Conservation (phyloP, 441 rosid species). For the Mallotus repandus region DNA sequence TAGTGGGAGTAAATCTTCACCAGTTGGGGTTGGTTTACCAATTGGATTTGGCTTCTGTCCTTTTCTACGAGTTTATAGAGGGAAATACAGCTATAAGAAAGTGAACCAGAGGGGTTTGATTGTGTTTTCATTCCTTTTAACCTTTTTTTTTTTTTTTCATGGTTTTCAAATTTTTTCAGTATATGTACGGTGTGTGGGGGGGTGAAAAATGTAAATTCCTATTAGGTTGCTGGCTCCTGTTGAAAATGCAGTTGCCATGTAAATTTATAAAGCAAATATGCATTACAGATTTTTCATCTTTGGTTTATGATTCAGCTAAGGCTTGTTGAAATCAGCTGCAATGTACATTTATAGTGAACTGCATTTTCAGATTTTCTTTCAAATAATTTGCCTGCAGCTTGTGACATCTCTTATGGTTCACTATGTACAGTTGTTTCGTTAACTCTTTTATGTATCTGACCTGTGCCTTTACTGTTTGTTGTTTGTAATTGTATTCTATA, state of each 20-base stretch:
- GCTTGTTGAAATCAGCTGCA: conserved; percentile 7
- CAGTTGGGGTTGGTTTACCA: conserved; percentile 34
- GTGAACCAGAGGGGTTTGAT: conserved; percentile 35
- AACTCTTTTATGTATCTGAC: no score
- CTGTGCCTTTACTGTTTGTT: no score
- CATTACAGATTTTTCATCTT: conserved; percentile 28
- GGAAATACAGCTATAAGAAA: conserved; percentile 26
- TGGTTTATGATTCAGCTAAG: conserved; percentile 23
- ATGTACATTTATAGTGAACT: background rate
- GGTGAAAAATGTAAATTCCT: conserved; percentile 60
- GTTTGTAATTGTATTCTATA: no score
- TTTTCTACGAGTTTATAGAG: conserved; percentile 20
- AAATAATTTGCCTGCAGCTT: no score
- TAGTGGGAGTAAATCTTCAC: conserved; percentile 25
- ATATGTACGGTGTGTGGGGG: conserved; percentile 30
- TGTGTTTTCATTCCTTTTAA: conserved; percentile 22
- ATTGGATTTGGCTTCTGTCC: conserved; percentile 34
- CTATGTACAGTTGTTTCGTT: no score
- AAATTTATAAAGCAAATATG: conserved; percentile 40
- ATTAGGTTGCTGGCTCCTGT: conserved; percentile 41
- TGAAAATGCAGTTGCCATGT: conserved; percentile 38
- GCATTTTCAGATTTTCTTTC: background rate
- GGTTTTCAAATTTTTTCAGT: conserved; percentile 23
- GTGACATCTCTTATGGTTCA: no score
- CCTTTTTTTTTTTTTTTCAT: conserved; percentile 5